Evolutionary conservation across 2,329 filamentous ascomycete genomes (phyloP), one percentile per base, ranked within the genome.

Genomic region (Pseudopyrenochaeta lycopersici): DNA sequence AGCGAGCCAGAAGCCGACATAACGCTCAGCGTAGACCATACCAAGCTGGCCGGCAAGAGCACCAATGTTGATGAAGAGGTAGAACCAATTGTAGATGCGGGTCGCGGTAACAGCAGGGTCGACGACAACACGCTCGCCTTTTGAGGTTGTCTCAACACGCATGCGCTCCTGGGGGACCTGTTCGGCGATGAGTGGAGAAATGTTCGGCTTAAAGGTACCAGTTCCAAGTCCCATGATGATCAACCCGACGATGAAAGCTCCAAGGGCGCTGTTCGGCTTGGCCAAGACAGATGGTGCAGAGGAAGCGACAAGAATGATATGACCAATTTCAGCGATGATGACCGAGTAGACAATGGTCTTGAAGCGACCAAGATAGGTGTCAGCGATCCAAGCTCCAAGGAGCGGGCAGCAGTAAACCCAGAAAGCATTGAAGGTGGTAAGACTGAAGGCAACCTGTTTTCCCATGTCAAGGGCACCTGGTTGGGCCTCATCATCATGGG

Each of bases 1-100:
- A 0, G 89, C 83, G 12, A 90, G 80, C 84, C 86, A 92, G 80
- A 90, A 92, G 12, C 90, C 89, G 38, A 91, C 84, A 46, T 77
- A 76, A 38, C 72, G 66, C 49, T 77, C 74, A 10, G 73, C 72
- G 50, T 75, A 77, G 5, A 70, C 72, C 75, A 77, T 77, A 41
- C 56, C 56, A 27, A 77, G 56, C 60, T 76, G 73, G 44, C 71
- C 72, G 12, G 70, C 58, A 32, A 76, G 48, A 10, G 72, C 70
- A 44, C 75, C 75, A 36, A 76, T 64, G 62, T 76, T 77, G 63
- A 76, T 75, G 55, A 73, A 74, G 21, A 72, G 57, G 49, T 75
- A 76, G 63, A 76, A 76, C 58, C 64, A 77, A 87, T 75, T 89
- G 79, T 89, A 90, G 56, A 90, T 86, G 42, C 86, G 81, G 66